Conservation (phyloP, 768 basidiomycete genomes). For the Suillus lakei region DNA sequence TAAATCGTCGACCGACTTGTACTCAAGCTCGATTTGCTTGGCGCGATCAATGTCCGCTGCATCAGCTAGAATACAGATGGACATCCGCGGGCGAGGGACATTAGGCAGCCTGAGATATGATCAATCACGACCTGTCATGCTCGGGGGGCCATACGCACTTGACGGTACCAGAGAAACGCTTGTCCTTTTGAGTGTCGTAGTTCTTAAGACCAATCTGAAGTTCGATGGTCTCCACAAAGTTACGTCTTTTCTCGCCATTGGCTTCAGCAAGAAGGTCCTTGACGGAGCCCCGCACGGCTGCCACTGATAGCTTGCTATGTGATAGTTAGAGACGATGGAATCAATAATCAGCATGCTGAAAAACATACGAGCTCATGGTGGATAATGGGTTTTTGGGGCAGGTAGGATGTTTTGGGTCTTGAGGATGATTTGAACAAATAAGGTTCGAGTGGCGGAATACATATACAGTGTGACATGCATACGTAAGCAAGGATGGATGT, state of each 20-base stretch:
- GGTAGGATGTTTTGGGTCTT: slow-evolving; percentile 17
- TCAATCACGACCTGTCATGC: slow-evolving; percentile 10
- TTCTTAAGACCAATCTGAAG: slow-evolving; percentile 97
- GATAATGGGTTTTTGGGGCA: slow-evolving; percentile 17
- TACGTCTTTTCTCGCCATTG: slow-evolving; percentile 87
- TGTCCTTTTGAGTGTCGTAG: slow-evolving; percentile 99
- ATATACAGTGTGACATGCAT: slow-evolving; percentile 42
- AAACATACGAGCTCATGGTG: slow-evolving; percentile 35
- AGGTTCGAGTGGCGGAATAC: slow-evolving; percentile 35
- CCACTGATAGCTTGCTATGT: slow-evolving; percentile 90
- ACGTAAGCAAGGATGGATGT: slow-evolving; percentile 14
- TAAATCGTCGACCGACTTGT: slow-evolving; percentile 99
- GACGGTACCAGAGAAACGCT: slow-evolving; percentile 99
- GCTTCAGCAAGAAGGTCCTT: slow-evolving; percentile 87
- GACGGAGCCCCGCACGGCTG: slow-evolving; percentile 99
- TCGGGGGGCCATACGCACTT: slow-evolving; percentile 57
- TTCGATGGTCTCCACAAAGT: slow-evolving; percentile 96
- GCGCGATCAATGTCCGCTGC: slow-evolving; percentile 98
- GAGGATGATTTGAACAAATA: slow-evolving; percentile 30
- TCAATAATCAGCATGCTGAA: slow-evolving; percentile 11
- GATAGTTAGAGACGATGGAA: slow-evolving; percentile 16
- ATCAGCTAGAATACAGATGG: slow-evolving; percentile 99
- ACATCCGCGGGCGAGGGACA: slow-evolving; percentile 98
- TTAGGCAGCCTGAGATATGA: slow-evolving; percentile 75
- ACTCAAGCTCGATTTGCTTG: slow-evolving; percentile 96